A percentile compares a stretch with the other conserved stretches of the same genome.
phyloP scores from a whole-genome alignment of 176 grass and related monocot species.

The Luzula sylvatica region DNA sequence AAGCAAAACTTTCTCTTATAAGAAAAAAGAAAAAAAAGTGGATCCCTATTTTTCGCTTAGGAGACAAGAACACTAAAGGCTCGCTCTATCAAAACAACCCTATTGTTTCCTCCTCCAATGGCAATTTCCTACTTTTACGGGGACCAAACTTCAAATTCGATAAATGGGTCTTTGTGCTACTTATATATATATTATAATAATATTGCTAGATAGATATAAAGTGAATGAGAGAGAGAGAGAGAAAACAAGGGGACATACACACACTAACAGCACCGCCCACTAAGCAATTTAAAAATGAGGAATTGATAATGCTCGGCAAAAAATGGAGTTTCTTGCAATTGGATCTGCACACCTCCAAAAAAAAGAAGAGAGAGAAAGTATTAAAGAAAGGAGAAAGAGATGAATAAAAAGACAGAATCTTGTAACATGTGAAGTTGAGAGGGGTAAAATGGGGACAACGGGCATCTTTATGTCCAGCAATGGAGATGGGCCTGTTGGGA shows the following conservation, averaged over 20 bases:
- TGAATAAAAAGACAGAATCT: slow-evolving; percentile 63
- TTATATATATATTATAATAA: too few relatives aligned
- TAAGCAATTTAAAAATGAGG: neutral
- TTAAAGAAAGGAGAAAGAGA: slow-evolving; percentile 31
- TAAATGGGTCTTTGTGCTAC: too few relatives aligned
- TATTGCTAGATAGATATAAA: too few relatives aligned
- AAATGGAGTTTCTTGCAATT: slow-evolving; percentile 24
- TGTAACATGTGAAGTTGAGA: slow-evolving; percentile 24
- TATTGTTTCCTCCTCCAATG: slow-evolving; percentile 13
- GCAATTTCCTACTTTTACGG: slow-evolving; percentile 9
- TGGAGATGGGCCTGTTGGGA: slow-evolving; percentile 55
- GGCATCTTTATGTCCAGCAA: slow-evolving; percentile 56
- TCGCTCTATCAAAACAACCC: neutral
- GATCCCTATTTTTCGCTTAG: too few relatives aligned
- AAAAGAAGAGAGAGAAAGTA: slow-evolving; percentile 26
- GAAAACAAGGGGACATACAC: slow-evolving; percentile 16
- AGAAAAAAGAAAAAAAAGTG: too few relatives aligned
- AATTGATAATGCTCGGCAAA: slow-evolving; percentile 39
- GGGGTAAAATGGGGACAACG: slow-evolving; percentile 36
- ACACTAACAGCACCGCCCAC: slow-evolving; percentile 20
- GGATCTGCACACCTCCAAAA: slow-evolving; percentile 36
- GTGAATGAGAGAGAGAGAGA: neutral
- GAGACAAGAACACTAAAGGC: too few relatives aligned
- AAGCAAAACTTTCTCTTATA: slow-evolving; percentile 10
- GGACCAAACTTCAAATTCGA: neutral